Conservation (phyloP, 192 early-diverging fungal genomes). For the Mortierella alpina region DNA sequence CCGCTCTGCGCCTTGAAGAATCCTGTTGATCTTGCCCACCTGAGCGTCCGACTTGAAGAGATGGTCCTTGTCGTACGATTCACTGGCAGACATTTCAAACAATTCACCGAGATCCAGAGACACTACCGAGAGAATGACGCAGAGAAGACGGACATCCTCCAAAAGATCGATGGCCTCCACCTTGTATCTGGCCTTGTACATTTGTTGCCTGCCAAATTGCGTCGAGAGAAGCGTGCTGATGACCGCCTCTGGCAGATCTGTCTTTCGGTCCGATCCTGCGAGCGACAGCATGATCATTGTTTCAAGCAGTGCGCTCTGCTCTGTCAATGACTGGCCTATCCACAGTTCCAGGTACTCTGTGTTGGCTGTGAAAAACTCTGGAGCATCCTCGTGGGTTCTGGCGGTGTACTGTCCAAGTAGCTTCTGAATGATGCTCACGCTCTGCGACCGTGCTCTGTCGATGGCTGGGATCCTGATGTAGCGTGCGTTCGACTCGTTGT, state of each 20-base stretch:
- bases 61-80: slow-evolving; percentile 9
- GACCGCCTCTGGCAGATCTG: slow-evolving; percentile 23
- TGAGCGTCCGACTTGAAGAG: slow-evolving; percentile 35
- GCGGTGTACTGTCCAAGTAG: slow-evolving; percentile 22
- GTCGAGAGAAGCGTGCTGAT: slow-evolving; percentile 20
- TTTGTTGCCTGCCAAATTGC: slow-evolving; percentile 54
- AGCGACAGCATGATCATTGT: slow-evolving; percentile 40
- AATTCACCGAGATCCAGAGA: slow-evolving; percentile 40
- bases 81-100: slow-evolving; percentile 22
- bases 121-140: slow-evolving; percentile 44
- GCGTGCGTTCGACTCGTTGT: background rate
- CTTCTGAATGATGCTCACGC: slow-evolving; percentile 10
- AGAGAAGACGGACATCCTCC: slow-evolving; percentile 38
- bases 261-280: slow-evolving; percentile 50
- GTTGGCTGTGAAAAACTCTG: slow-evolving; percentile 28
- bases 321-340: slow-evolving; percentile 55
- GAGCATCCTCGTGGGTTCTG: slow-evolving; percentile 23
- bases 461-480: slow-evolving; percentile 15
- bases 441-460: slow-evolving; percentile 21
- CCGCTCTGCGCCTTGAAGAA: slow-evolving; percentile 36
- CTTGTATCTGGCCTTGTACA: slow-evolving; percentile 36
- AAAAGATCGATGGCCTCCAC: slow-evolving; percentile 40
- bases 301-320: slow-evolving; percentile 58
- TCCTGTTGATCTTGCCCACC: slow-evolving; percentile 41
- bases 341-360: slow-evolving; percentile 31